Percentiles rank a stretch among this genome's conserved stretches.
These are phyloP conservation scores for Multifurca ochricompacta DNA, from an alignment of 768 basidiomycete species.

Conservation along the genomic window DNA sequence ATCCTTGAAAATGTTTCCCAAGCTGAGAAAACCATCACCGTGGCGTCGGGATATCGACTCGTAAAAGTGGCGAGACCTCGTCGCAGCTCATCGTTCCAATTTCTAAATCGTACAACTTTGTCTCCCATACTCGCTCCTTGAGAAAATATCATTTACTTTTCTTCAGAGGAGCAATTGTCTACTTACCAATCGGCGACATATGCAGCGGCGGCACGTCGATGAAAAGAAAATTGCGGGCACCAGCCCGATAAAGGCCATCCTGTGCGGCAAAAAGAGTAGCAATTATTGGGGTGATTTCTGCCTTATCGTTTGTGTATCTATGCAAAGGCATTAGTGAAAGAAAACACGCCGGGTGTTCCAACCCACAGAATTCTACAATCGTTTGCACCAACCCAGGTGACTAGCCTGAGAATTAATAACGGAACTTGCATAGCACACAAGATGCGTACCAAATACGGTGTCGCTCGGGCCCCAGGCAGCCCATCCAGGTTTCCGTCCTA, in stretches of 20 bases:
- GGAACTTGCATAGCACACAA: neutral
- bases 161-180: neutral
- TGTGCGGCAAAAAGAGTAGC: constrained; percentile 34
- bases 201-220: constrained; percentile 47
- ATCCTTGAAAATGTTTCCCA: constrained; percentile 24
- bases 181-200: constrained; percentile 33
- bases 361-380: constrained; percentile 33
- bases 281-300: constrained; percentile 15
- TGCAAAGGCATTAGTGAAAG: constrained; percentile 27
- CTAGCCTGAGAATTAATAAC: constrained; percentile 25
- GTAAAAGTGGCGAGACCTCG: constrained; percentile 19
- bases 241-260: constrained; percentile 39
- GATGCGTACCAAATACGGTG: constrained; percentile 40
- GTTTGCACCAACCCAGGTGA: constrained; percentile 55
- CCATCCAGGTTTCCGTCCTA: constrained; percentile 32
- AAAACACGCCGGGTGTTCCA: neutral
- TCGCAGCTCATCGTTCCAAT: constrained; percentile 16
- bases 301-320: constrained; percentile 2
- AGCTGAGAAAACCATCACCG: constrained; percentile 23
- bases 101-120: constrained; percentile 8
- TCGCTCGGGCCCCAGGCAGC: constrained; percentile 36
- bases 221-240: constrained; percentile 45
- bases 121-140: constrained; percentile 8
- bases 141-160: neutral
- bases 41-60: constrained; percentile 22